Conservation (phyloP, 108 stramenopile genomes). For the Mediolabrus comicus region DNA sequence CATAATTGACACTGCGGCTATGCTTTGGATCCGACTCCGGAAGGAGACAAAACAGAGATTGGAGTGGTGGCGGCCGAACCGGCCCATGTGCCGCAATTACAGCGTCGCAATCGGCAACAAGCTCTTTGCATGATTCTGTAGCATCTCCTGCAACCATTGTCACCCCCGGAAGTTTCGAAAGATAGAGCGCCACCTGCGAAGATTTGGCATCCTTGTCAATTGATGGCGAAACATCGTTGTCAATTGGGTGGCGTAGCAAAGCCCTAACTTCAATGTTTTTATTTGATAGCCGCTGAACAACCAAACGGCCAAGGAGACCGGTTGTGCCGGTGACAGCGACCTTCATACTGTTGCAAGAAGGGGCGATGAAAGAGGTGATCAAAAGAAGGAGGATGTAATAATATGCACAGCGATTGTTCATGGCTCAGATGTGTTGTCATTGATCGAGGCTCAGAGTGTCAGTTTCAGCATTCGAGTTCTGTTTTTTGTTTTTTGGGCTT, state of each 20-base stretch:
- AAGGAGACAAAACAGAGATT: conserved; percentile 36
- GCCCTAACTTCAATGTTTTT: conserved; percentile 18
- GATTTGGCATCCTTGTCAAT: background rate
- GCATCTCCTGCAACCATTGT: conserved; percentile 56
- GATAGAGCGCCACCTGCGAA: conserved; percentile 44
- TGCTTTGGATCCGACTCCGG: conserved; percentile 54
- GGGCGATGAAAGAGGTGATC: background rate
- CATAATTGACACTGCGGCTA: conserved; percentile 68
- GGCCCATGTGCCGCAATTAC: conserved; percentile 52
- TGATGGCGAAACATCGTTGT: background rate
- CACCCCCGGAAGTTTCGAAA: conserved; percentile 32
- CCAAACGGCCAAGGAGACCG: conserved; percentile 44
- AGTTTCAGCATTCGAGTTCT: too few relatives aligned
- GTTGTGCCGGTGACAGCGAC: conserved; percentile 59
- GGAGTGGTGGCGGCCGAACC: conserved; percentile 23
- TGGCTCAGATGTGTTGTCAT: too few relatives aligned
- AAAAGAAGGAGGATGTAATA: too few relatives aligned
- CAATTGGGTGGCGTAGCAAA: conserved; percentile 41
- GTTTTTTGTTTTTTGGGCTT: too few relatives aligned
- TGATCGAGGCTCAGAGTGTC: too few relatives aligned
- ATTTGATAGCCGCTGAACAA: conserved; percentile 21
- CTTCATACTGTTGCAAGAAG: background rate
- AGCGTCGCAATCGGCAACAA: conserved; percentile 55
- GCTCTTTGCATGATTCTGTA: conserved; percentile 33
- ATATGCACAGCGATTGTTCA: too few relatives aligned